Evolutionary conservation across 2,329 filamentous ascomycete species (phyloP).

Genomic region (Penicillium sp.): DNA sequence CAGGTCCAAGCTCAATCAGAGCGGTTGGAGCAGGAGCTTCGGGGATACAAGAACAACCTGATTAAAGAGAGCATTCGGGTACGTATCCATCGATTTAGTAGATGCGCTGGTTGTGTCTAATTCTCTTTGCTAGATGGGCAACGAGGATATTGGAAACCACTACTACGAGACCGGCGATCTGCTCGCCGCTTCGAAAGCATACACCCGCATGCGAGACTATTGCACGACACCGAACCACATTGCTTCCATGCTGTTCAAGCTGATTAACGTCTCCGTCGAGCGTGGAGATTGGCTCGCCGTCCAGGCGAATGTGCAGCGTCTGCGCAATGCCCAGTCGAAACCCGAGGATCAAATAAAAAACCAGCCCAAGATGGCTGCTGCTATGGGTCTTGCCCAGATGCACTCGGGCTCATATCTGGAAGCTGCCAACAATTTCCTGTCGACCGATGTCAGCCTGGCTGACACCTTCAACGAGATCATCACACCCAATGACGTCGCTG

Average conservation of each 20-base stretch:
- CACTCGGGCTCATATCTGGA: constrained; percentile 63
- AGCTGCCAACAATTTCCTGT: constrained; percentile 75
- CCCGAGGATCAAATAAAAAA: constrained; percentile 64
- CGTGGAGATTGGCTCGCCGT: constrained; percentile 78
- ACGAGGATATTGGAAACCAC: constrained; percentile 88
- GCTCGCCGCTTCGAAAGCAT: constrained; percentile 74
- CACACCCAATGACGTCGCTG: constrained; percentile 84
- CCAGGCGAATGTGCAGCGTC: constrained; percentile 63
- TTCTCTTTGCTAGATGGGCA: constrained; percentile 73
- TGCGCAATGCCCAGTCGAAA: constrained; percentile 60
- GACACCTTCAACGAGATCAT: constrained; percentile 72
- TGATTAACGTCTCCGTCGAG: constrained; percentile 77
- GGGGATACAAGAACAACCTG: constrained; percentile 93
- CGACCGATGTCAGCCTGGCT: constrained; percentile 63
- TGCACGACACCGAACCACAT: constrained; percentile 84
- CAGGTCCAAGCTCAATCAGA: constrained; percentile 72
- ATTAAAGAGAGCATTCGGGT: constrained; percentile 97
- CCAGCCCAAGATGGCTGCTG: constrained; percentile 69
- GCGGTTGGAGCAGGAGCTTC: constrained; percentile 82
- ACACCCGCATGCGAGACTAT: constrained; percentile 85
- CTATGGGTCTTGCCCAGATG: constrained; percentile 67
- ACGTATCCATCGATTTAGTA: constrained; percentile 34
- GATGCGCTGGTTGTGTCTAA: not conserved
- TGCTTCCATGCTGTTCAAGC: constrained; percentile 77
- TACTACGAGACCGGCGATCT: constrained; percentile 80